These are phyloP conservation scores for Gossypium bickii DNA, from an alignment of 345 rosid genomes.

Conservation along the genomic window DNA sequence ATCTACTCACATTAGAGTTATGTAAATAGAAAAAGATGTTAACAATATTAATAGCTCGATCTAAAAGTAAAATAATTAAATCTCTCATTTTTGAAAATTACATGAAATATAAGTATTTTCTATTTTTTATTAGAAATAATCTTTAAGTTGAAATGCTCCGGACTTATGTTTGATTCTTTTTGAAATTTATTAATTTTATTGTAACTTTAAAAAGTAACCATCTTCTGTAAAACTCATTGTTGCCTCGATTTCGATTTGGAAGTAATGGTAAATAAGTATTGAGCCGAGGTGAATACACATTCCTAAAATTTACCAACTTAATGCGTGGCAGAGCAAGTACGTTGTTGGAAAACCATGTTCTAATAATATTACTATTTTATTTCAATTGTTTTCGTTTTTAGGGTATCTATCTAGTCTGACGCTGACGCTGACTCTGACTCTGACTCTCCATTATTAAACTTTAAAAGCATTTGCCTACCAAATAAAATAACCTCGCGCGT, in stretches of 20 bases:
- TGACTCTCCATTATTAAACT: not conserved
- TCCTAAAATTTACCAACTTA: not conserved
- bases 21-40: no score
- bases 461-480: not conserved
- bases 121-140: no score
- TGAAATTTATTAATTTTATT: no score
- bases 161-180: no score
- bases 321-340: slow-evolving; percentile 27
- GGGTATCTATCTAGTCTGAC: not conserved
- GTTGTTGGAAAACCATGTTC: slow-evolving; percentile 21
- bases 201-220: no score
- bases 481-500: not conserved
- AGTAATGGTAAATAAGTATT: not conserved
- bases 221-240: not conserved
- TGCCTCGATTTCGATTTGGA: not conserved
- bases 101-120: no score
- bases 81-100: no score
- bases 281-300: not conserved
- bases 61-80: no score
- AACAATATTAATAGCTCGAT: no score
- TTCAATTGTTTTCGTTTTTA: not conserved
- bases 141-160: no score
- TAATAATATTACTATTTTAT: not conserved
- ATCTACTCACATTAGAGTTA: no score
- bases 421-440: not conserved